Percentiles rank a stretch among this genome's conserved stretches.
Conservation (phyloP, 768 basidiomycete species). For the Boletellus sp. region DNA sequence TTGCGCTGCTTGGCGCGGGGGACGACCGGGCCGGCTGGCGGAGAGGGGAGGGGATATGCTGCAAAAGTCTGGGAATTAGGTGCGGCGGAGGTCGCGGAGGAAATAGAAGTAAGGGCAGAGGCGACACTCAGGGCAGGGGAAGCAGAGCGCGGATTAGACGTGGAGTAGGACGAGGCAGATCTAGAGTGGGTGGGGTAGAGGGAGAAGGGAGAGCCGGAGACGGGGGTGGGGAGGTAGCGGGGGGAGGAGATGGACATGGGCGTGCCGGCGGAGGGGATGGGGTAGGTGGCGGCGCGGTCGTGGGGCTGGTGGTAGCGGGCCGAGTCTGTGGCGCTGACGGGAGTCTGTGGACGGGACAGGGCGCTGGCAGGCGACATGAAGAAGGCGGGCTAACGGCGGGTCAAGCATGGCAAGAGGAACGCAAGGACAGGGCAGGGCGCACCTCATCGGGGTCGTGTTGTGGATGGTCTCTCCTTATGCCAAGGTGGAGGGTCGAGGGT, state of each 20-base stretch:
- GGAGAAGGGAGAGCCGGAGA: constrained; percentile 44
- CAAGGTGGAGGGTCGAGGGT: constrained; percentile 32
- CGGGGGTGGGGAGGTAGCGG: constrained; percentile 44
- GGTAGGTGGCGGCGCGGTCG: constrained; percentile 33
- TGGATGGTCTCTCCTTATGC: constrained; percentile 30
- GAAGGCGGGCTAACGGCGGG: constrained; percentile 29
- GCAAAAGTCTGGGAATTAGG: constrained; percentile 31
- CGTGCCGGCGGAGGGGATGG: constrained; percentile 14
- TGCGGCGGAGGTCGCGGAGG: constrained; percentile 34
- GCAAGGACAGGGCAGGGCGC: constrained; percentile 1
- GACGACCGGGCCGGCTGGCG: constrained; percentile 27
- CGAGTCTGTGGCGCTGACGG: constrained; percentile 33
- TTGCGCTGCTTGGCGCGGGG: constrained; percentile 56
- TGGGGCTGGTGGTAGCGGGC: constrained; percentile 28
- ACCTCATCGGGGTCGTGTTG: constrained; percentile 30
- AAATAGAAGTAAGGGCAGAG: constrained; percentile 52
- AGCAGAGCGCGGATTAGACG: constrained; percentile 48
- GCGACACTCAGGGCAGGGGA: constrained; percentile 62
- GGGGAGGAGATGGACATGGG: constrained; percentile 36
- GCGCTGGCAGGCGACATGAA: constrained; percentile 35
- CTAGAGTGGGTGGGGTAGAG: constrained; percentile 44
- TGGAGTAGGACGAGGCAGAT: constrained; percentile 41
- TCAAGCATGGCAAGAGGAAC: constrained; percentile 5
- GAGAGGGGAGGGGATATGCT: constrained; percentile 28
- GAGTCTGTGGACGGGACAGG: constrained; percentile 39